phyloP scores from a whole-genome alignment of 495 filamentous ascomycete genomes.

The Geoglossum glabrum region DNA sequence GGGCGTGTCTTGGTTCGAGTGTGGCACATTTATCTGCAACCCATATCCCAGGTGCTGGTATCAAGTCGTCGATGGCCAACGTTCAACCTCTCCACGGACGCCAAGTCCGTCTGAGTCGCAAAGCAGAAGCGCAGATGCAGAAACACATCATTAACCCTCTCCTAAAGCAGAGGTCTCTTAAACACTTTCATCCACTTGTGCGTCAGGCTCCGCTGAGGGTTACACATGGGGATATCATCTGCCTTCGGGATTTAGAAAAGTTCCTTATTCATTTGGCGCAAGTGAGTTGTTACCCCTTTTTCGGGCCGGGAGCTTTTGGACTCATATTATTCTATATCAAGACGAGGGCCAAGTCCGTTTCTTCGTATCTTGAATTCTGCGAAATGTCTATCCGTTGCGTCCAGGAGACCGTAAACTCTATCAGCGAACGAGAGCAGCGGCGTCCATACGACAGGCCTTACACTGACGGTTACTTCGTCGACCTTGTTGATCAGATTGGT shows the following conservation, averaged over 20 bases:
- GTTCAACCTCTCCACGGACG: slow-evolving; percentile 4
- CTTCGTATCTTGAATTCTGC: slow-evolving; percentile 64
- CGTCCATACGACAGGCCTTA: slow-evolving; percentile 69
- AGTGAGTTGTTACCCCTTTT: slow-evolving; percentile 49
- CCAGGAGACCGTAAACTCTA: slow-evolving; percentile 55
- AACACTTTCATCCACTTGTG: slow-evolving; percentile 62
- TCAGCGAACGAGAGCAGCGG: slow-evolving; percentile 56
- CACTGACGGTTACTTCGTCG: slow-evolving; percentile 81
- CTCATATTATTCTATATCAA: slow-evolving; percentile 32
- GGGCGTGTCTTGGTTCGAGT: not conserved
- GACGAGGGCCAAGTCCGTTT: slow-evolving; percentile 47
- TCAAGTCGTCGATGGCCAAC: not conserved
- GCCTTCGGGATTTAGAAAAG: slow-evolving; percentile 78
- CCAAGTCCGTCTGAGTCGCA: slow-evolving; percentile 10
- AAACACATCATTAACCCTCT: slow-evolving; percentile 36
- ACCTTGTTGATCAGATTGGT: slow-evolving; percentile 71
- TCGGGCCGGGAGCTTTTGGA: slow-evolving; percentile 41
- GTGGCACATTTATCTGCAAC: not conserved
- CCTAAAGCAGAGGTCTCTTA: slow-evolving; percentile 31
- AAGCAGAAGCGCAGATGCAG: slow-evolving; percentile 31
- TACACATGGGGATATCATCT: slow-evolving; percentile 58
- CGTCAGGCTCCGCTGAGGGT: slow-evolving; percentile 57
- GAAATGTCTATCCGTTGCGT: slow-evolving; percentile 71
- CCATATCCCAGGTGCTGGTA: not conserved
- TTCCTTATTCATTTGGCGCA: slow-evolving; percentile 68